Evolutionary conservation across 1,139 yeast genomes (phyloP).

Genomic region (Debaryomyces udenii): DNA sequence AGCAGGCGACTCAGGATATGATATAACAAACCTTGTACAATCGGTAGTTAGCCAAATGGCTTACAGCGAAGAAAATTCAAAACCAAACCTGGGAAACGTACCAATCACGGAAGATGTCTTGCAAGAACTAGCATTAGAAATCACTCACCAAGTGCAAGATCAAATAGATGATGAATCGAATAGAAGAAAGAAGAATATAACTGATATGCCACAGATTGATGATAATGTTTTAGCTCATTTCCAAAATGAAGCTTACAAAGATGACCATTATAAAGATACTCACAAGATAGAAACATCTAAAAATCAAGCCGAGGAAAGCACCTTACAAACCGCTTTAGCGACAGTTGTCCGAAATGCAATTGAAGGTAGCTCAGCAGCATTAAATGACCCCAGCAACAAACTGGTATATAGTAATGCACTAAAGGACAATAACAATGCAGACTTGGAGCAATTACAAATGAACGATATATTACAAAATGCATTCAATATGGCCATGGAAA

Average conservation of each 20-base stretch:
- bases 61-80: conserved; percentile 11
- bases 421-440: conserved; percentile 35
- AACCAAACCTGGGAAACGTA: conserved; percentile 15
- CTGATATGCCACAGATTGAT: conserved; percentile 39
- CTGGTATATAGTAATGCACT: background rate
- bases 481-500: conserved; percentile 69
- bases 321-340: conserved; percentile 29
- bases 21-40: conserved; percentile 26
- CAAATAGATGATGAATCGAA: conserved; percentile 22
- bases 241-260: conserved; percentile 38
- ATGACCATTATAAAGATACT: conserved; percentile 15
- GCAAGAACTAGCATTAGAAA: conserved; percentile 37
- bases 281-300: conserved; percentile 4
- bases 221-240: conserved; percentile 44
- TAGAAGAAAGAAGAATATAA: conserved; percentile 16
- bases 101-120: conserved; percentile 28
- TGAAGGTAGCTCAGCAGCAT: conserved; percentile 12
- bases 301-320: conserved; percentile 10
- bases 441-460: conserved; percentile 55
- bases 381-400: conserved; percentile 2
- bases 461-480: conserved; percentile 75
- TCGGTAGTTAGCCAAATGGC: conserved; percentile 25
- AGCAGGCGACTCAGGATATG: conserved; percentile 14
- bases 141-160: conserved; percentile 38
- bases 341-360: conserved; percentile 30